Evolutionary conservation across 495 filamentous ascomycete species (phyloP).

Genomic region (Aspergillus sclerotiicarbonarius): DNA sequence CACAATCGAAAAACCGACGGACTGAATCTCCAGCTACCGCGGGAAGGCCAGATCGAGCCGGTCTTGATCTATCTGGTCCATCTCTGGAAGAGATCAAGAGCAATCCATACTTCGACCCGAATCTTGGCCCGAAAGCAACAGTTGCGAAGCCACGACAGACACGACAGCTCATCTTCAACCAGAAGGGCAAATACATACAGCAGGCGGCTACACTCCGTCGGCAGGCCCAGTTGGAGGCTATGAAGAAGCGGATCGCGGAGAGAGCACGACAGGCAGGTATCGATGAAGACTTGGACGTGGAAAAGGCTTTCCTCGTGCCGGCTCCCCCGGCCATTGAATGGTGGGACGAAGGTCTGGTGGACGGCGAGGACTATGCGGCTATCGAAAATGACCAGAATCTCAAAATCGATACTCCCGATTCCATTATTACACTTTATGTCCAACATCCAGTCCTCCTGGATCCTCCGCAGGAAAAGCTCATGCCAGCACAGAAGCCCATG

Average conservation of each 20-base stretch:
- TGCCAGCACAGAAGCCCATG: conserved; percentile 82
- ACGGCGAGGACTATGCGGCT: conserved; percentile 67
- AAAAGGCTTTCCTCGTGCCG: conserved; percentile 83
- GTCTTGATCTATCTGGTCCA: conserved; percentile 68
- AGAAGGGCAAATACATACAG: conserved; percentile 94
- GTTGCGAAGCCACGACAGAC: conserved; percentile 62
- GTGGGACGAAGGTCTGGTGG: conserved; percentile 92
- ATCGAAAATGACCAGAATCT: conserved; percentile 61
- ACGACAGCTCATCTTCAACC: conserved; percentile 83
- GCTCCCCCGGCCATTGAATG: conserved; percentile 88
- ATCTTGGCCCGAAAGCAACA: conserved; percentile 60
- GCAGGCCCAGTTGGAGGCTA: conserved; percentile 83
- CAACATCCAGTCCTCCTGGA: conserved; percentile 93
- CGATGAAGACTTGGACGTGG: conserved; percentile 85
- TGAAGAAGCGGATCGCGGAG: conserved; percentile 90
- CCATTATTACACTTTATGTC: conserved; percentile 83
- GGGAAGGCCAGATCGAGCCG: conserved; percentile 49
- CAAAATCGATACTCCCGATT: conserved; percentile 75
- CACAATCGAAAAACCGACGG: conserved; percentile 58
- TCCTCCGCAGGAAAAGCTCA: conserved; percentile 82
- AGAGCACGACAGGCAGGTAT: conserved; percentile 80
- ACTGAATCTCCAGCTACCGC: conserved; percentile 46
- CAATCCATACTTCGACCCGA: conserved; percentile 87
- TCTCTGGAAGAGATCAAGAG: conserved; percentile 64
- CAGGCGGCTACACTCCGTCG: conserved; percentile 85